Base-by-base conservation (phyloP, 768 basidiomycete species). In the Gyrodon lividus region DNA sequence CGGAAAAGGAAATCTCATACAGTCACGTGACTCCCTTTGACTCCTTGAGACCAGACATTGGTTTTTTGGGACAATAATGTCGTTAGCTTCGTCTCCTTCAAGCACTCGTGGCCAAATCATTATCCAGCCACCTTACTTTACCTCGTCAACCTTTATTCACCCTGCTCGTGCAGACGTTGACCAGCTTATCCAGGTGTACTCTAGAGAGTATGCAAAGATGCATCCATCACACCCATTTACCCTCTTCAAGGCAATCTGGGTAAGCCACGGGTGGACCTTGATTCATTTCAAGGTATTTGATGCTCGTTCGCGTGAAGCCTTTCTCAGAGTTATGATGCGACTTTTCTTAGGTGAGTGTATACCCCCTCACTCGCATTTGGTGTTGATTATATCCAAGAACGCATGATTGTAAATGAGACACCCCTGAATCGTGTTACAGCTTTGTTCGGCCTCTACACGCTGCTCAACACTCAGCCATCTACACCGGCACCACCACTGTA, bases 251-350 rank as follows among this genome's bases (percentile, higher is more conserved):
- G 58, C 63, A 1, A 60, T 89, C 17, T 93, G 91, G 90, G 65
- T 63, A 10, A 69, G 71, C 5, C 76, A 79, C 53, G 86, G 87
- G 19, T 93, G 90, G 90, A 70, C 74, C 28, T 89, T 82, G 80
- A 67, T 89, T 39, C 88, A 91, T 61, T 78, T 92, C 71, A 84
- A 79, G 63, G 81, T 85, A 4, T 80, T 87, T 51, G 89, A 92
- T 59, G 69, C 75, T 38, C 77, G 86, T 43, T 73, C 85, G 19
- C 79, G 90, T 33, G 80, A 85, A 41, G 64, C 72, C 0, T 88
- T 89, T 66, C 67, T 92, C 24, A 73, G 72, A 30, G 74, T 81
- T 9, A 78, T 81, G 2, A 69, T 77, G 47, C 73, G 89, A 41
- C 68, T 89, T 17, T 87, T 92, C 63, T 69, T 83, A 35, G 88